Base-by-base conservation (phyloP, 306 rosid genomes). In the Prunus mume region DNA sequence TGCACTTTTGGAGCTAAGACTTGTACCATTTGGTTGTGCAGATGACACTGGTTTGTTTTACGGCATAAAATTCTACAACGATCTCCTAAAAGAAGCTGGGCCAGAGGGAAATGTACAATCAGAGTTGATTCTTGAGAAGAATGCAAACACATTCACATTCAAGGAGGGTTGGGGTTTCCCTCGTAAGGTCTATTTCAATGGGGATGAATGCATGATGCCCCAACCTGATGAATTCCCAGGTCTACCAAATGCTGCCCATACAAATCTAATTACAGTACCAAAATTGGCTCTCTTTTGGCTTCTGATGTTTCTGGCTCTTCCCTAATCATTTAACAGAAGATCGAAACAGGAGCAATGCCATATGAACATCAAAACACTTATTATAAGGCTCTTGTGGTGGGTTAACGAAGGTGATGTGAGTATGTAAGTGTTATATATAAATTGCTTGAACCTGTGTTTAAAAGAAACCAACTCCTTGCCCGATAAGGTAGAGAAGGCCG, bases 171-270 rank as follows among this genome's bases (percentile, higher is more conserved):
- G 81, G 81, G 81, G 75, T 27, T 68, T 77, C 69, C 69, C 75
- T 19, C 75, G 75, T 0, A 58, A 30, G 15, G 38, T 69, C 75
- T 57, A 58, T 60, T 77, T 77, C 70, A 58, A 68, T 15, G 69
- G 81, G 2, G 75, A 77, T 20, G 63, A 77, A 30, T 77, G 81
- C 52, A 69, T 69, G 81, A 77, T 77, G 81, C 81, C 81, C 2
- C 81, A 57, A 41, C 75, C 81, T 46, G 81, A 77, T 28, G 38
- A 74, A 15, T 77, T 69, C 81, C 81, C 81, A n/a, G 34, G n/a
- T 28, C 68, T 77, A 11, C 81, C 75, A 30, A 77, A 69, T 28
- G 69, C 69, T 5, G 81, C 73, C 13, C 22, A 27, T 17, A 11
- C 24, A 47, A 69, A 69, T 49, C 24, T 49, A 32, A 38, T 65